Evolutionary conservation across 441 rosid genomes (phyloP).

Genomic region (Capsella rubella): DNA sequence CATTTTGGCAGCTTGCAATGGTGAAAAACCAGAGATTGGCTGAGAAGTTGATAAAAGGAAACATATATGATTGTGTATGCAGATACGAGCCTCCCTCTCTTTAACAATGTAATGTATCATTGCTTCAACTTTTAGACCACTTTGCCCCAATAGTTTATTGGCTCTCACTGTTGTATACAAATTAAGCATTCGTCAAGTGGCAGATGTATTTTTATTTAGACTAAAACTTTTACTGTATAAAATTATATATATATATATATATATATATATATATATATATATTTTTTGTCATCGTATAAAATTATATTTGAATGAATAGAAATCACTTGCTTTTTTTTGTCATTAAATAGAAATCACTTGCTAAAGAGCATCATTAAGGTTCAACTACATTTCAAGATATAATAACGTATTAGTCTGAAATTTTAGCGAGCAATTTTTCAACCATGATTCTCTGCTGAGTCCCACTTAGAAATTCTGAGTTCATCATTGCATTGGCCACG

Average conservation of each 20-base stretch:
- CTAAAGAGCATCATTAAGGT: constrained; percentile 7
- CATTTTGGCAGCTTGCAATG: constrained; percentile 88
- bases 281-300: no score
- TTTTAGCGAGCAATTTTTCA: constrained; percentile 50
- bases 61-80: constrained; percentile 94
- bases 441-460: constrained; percentile 85
- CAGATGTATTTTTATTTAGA: not conserved
- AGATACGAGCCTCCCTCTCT: constrained; percentile 74
- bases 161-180: constrained; percentile 36
- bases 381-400: constrained; percentile 22
- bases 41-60: constrained; percentile 84
- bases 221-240: constrained; percentile 2
- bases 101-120: constrained; percentile 27
- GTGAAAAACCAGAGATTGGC: constrained; percentile 99
- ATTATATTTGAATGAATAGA: constrained; percentile 6
- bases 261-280: no score
- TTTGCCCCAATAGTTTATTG: constrained; percentile 9
- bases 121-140: not conserved
- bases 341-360: constrained; percentile 11
- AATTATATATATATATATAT: no score
- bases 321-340: constrained; percentile 7
- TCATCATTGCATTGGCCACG: constrained; percentile 76
- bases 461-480: constrained; percentile 71
- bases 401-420: constrained; percentile 28
- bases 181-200: constrained; percentile 3